Conservation (phyloP, 148 eudicot species). For the Vaccinium myrtillus region DNA sequence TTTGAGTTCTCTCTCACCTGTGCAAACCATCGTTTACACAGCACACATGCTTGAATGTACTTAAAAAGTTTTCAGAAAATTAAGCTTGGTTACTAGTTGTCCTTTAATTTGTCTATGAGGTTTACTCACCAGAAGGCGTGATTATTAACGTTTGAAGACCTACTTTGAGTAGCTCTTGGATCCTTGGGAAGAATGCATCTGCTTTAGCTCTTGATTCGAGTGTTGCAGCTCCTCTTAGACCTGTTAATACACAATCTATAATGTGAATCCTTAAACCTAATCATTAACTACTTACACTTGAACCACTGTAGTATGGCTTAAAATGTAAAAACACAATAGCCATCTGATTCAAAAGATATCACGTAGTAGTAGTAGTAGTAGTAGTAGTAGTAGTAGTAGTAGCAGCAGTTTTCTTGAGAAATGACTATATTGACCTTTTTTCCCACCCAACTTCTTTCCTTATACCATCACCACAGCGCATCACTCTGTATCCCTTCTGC, state of each 20-base stretch:
- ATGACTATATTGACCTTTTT: too few species aligned
- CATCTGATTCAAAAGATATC: background rate
- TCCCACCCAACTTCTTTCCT: background rate
- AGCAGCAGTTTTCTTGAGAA: background rate
- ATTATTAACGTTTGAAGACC: constrained; percentile 28
- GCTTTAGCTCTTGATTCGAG: constrained; percentile 27
- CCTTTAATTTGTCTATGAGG: background rate
- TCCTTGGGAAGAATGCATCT: constrained; percentile 14
- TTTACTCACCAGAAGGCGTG: constrained; percentile 36
- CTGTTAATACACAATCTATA: constrained; percentile 18
- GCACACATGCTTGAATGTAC: background rate
- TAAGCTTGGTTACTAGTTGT: background rate
- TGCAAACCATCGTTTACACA: background rate
- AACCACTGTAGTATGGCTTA: background rate
- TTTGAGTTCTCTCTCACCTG: constrained; percentile 28
- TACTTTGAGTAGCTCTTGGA: constrained; percentile 25
- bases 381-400: background rate
- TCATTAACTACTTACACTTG: background rate
- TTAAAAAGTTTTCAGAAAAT: background rate
- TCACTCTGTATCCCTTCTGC: background rate
- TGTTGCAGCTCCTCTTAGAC: constrained; percentile 39
- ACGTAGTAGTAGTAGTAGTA: background rate
- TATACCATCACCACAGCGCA: background rate
- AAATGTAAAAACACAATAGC: background rate
- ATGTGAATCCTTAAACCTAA: background rate